A percentile compares a stretch with the other conserved stretches of the same genome.
These are phyloP conservation scores for Iberis amara DNA, from an alignment of 441 rosid species.

Conservation along the genomic window DNA sequence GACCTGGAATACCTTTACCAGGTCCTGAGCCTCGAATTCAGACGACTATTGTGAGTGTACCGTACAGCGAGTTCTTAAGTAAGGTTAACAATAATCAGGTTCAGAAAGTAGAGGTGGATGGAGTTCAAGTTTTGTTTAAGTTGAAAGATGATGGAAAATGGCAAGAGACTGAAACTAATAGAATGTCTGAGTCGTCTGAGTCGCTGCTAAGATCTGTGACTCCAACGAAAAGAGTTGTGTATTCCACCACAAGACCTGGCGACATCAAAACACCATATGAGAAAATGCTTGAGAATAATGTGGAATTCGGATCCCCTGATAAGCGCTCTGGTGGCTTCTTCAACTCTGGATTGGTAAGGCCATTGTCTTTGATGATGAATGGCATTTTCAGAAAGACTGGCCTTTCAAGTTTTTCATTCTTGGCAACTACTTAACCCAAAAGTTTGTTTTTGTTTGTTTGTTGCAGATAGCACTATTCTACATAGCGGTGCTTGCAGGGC, in stretches of 20 bases:
- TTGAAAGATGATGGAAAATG: slow-evolving; percentile 46
- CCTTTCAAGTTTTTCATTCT: slow-evolving; percentile 6
- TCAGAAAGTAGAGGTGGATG: slow-evolving; percentile 88
- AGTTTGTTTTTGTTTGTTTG: slow-evolving; percentile 18
- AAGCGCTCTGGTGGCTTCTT: slow-evolving; percentile 81
- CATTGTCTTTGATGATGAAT: not conserved
- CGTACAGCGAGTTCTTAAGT: slow-evolving; percentile 83
- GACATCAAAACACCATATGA: slow-evolving; percentile 95
- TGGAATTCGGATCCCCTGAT: slow-evolving; percentile 93
- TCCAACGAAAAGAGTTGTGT: slow-evolving; percentile 67
- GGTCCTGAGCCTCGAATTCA: slow-evolving; percentile 75
- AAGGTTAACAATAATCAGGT: slow-evolving; percentile 66
- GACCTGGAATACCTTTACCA: slow-evolving; percentile 73
- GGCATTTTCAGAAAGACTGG: not conserved
- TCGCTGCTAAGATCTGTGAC: slow-evolving; percentile 50
- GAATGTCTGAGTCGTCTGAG: slow-evolving; percentile 67
- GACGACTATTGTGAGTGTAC: slow-evolving; percentile 60
- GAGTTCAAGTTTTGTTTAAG: slow-evolving; percentile 82
- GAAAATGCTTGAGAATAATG: slow-evolving; percentile 90
- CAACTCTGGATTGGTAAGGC: slow-evolving; percentile 77
- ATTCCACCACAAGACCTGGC: slow-evolving; percentile 70
- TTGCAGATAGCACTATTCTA: slow-evolving; percentile 81
- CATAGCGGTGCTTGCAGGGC: slow-evolving; percentile 75
- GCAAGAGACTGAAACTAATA: slow-evolving; percentile 40
- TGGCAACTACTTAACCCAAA: not conserved